Evolutionary conservation across 2,329 filamentous ascomycete species (phyloP), one percentile per base, ranked within the genome.

Genomic region (Dactylellina haptotyla): DNA sequence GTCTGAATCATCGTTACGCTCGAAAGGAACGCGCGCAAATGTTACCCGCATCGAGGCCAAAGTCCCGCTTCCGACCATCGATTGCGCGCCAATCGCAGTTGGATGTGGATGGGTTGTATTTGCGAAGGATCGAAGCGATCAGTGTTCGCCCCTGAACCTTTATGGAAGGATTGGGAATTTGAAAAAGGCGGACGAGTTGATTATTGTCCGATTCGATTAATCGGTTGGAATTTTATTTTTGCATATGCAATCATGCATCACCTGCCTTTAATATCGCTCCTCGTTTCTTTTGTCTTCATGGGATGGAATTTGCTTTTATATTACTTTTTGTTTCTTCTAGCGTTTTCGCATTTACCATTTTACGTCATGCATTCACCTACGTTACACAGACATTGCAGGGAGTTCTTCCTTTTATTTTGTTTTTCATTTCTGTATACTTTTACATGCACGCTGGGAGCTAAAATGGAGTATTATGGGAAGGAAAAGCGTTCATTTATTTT

Each of bases 81-180:
- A 74, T 23, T 66, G 57, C 23, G 61, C 62, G 9, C 70, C 70
- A 3, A 57, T 74, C 25, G 54, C 34, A 12, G 63, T 74, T 26
- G 70, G 70, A 9, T 67, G 62, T 26, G 70, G 70, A 10, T 74
- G 70, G 70, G 51, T 74, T 2, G 62, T 74, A 0, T 74, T 67
- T 46, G 70, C 70, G 14, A 74, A 74, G 28, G 63, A 74, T 34
- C 48, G 70, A 14, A 74, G 57, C 23, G 63, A 66, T 32, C 70
- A 53, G 23, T 66, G 70, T 23, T 53, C 48, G 3, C 48, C 70
- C 1, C 23, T 74, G 14, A 74, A 74, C 18, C 50, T 74, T 54
- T 74, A 66, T 32, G 70, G 70, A 10, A 66, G 70, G 26, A 43
- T 74, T 8, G 67, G 67, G 8, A 63, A 57, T 28, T 8, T 61